A percentile compares a stretch with the other conserved stretches of the same genome.
Evolutionary conservation across 1,284 basidiomycete genomes (phyloP).

Genomic region (Papiliotrema terrestris): DNA sequence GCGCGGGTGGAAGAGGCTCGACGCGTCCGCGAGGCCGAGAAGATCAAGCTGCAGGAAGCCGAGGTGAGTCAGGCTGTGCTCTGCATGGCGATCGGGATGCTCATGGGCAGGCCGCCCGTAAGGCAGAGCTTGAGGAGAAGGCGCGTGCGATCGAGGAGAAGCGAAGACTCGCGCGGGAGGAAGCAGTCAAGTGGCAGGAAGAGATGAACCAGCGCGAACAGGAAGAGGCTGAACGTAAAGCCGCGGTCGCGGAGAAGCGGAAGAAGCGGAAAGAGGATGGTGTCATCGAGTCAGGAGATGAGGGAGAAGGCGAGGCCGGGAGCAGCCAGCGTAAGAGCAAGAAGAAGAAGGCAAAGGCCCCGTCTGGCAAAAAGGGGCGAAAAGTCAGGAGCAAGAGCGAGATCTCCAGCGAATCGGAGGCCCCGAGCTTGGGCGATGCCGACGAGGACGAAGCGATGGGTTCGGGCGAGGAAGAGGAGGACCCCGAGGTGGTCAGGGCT

Average conservation of each 20-base stretch:
- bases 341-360: constrained; percentile 18
- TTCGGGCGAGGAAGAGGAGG: constrained; percentile 10
- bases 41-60: constrained; percentile 43
- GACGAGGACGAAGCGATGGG: constrained; percentile 15
- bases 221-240: constrained; percentile 48
- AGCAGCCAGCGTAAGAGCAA: constrained; percentile 9
- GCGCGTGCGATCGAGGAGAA: constrained; percentile 70
- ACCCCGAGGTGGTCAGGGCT: constrained; percentile 17
- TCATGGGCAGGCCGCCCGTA: constrained; percentile 22
- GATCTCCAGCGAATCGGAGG: constrained; percentile 24
- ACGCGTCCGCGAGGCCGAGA: constrained; percentile 43
- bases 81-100: neutral
- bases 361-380: constrained; percentile 19
- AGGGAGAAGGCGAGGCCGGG: constrained; percentile 12
- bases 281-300: constrained; percentile 29
- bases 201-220: constrained; percentile 46
- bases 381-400: constrained; percentile 32
- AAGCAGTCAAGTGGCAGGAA: constrained; percentile 58
- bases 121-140: constrained; percentile 53
- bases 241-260: constrained; percentile 32
- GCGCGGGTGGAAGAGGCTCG: constrained; percentile 71
- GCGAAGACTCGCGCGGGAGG: constrained; percentile 68
- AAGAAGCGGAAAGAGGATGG: constrained; percentile 41
- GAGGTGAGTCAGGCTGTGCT: constrained; percentile 24
- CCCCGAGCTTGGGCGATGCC: constrained; percentile 21